phyloP scores from a whole-genome alignment of 2,329 filamentous ascomycete genomes.

The Penicillium verrucosum region DNA sequence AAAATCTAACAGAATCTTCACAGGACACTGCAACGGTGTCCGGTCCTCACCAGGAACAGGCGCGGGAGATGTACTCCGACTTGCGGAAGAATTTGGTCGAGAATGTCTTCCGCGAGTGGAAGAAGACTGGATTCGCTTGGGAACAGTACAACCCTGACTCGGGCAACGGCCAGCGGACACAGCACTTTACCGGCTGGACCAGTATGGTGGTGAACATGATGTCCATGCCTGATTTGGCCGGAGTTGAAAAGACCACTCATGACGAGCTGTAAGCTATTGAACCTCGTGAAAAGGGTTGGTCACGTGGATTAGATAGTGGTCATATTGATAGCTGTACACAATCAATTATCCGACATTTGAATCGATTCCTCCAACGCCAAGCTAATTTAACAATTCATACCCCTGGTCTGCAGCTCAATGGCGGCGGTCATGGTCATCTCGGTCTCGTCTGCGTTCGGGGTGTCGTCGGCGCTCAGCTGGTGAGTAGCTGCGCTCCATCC shows the following conservation, averaged over 20 bases:
- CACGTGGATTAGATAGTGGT: constrained; percentile 13
- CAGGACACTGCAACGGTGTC: constrained; percentile 62
- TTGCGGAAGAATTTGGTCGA: constrained; percentile 82
- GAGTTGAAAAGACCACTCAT: constrained; percentile 32
- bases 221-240: constrained; percentile 73
- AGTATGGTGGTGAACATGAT: constrained; percentile 96
- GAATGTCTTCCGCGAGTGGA: constrained; percentile 84
- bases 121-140: constrained; percentile 93
- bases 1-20: constrained; percentile 16
- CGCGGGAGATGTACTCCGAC: constrained; percentile 69
- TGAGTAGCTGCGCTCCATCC: constrained; percentile 24
- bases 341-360: constrained; percentile 1
- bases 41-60: constrained; percentile 67
- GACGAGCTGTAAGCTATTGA: constrained; percentile 48
- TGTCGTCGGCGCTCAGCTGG: constrained; percentile 23
- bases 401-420: constrained; percentile 16
- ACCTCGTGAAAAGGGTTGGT: constrained; percentile 10
- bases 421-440: constrained; percentile 27
- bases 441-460: constrained; percentile 27
- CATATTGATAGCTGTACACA: constrained; percentile 2
- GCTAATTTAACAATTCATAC: constrained; percentile 4
- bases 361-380: constrained; percentile 8
- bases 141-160: constrained; percentile 97
- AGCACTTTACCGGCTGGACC: constrained; percentile 99
- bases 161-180: constrained; percentile 86